Evolutionary conservation across 805 yeast species (phyloP).

Genomic region (Torulaspora maleeae): DNA sequence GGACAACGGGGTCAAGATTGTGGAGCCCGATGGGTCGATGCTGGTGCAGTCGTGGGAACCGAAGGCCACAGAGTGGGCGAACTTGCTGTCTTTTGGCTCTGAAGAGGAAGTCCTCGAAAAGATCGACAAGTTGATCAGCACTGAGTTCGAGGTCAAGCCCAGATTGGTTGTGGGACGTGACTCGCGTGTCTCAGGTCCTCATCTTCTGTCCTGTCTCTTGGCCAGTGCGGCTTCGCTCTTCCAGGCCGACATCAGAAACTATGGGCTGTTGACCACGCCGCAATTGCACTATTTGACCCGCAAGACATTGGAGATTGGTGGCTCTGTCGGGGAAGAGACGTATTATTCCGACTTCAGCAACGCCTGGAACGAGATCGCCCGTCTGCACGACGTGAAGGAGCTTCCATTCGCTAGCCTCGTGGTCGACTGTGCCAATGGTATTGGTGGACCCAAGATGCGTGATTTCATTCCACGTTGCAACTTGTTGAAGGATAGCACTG

Average conservation of each 20-base stretch:
- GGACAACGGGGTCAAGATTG: conserved; percentile 90
- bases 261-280: conserved; percentile 83
- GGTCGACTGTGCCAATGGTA: conserved; percentile 95
- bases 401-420: conserved; percentile 15
- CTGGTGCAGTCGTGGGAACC: conserved; percentile 78
- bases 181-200: conserved; percentile 79
- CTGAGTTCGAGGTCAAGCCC: conserved; percentile 18
- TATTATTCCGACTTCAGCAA: conserved; percentile 60
- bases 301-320: conserved; percentile 35
- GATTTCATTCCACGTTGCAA: conserved; percentile 40
- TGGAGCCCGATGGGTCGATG: conserved; percentile 93
- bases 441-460: conserved; percentile 74
- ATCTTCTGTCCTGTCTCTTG: conserved; percentile 40
- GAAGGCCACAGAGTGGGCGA: conserved; percentile 75
- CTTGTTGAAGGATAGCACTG: conserved; percentile 35
- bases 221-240: conserved; percentile 60
- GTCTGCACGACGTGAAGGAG: conserved; percentile 13
- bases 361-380: conserved; percentile 28
- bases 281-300: conserved; percentile 89
- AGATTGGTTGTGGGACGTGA: conserved; percentile 76
- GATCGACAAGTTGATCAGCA: conserved; percentile 7
- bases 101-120: conserved; percentile 1
- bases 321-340: conserved; percentile 56
- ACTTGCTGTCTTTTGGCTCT: conserved; percentile 42
- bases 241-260: conserved; percentile 46